Base-by-base conservation (phyloP, 306 rosid species). In the Hylodesmum podocarpum region DNA sequence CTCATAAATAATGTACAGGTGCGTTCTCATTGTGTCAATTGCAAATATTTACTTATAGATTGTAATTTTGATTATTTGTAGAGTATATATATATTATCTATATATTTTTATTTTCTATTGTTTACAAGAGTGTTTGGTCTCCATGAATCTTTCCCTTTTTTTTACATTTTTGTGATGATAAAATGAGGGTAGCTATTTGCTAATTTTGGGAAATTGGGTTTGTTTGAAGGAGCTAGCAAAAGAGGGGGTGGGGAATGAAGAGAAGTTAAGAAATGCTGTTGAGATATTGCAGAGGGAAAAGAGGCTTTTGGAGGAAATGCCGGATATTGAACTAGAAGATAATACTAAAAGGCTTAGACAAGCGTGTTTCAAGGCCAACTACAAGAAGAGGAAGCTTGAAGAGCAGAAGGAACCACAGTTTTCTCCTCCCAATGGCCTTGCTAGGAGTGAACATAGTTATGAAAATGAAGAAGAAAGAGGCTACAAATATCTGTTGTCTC, bases 361-460 rank as follows among this genome's bases (percentile, higher is more conserved):
- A 40, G 97, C 94, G 0, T 92, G 99, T 31, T 95, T 95, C 22
- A 95, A 95, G 78, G 93, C 96, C 0, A 95, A 92, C 18, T 92
- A 95, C 81, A 95, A 95, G 89, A 92, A 91, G 77, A 90, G 96
- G 70, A 92, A 67, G 87, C 80, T 87, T 3, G 79, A 66, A 37
- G 85, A 58, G n/a, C 29, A 29, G 2, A 73, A 8, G 73, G 84
- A 68, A 5, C n/a, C 67, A 10, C 40, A 34, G 0, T 64, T 8
- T 44, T n/a, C 74, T 19, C 8, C 64, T 18, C 10, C 57, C 39
- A 12, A n/a, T 66, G 81, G 16, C 5, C 10, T 2, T 31, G 64
- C n/a, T 5, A 39, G 4, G 15, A 39, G 14, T 72, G 75, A 37
- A 43, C 36, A 33, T 34, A 12, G 21, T 66, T 31, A 31, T 33